Evolutionary conservation across 2,329 filamentous ascomycete species (phyloP).

Genomic region (Claviceps sorghi): DNA sequence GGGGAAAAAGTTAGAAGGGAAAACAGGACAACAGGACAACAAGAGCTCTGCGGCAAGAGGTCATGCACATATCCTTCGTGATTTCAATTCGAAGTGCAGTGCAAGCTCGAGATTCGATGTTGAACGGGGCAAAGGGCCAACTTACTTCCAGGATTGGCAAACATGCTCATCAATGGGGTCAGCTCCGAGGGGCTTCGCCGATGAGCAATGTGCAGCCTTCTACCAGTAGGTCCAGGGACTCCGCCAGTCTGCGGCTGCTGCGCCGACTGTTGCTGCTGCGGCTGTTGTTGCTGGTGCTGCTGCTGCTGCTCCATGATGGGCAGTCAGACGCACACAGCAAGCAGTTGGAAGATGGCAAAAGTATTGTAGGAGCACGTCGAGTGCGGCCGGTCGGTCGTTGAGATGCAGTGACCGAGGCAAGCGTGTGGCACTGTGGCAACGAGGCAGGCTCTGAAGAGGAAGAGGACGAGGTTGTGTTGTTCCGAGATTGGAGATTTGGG

Average conservation of each 20-base stretch:
- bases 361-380: conserved; percentile 24
- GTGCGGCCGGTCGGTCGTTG: conserved; percentile 15
- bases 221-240: conserved; percentile 62
- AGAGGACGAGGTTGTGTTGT: not conserved
- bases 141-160: conserved; percentile 50
- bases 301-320: conserved; percentile 43
- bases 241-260: conserved; percentile 38
- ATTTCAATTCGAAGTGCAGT: not conserved
- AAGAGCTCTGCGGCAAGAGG: not conserved
- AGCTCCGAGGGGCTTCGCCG: conserved; percentile 93
- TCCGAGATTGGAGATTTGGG: not conserved
- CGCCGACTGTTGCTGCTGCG: conserved; percentile 24
- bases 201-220: conserved; percentile 92
- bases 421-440: not conserved
- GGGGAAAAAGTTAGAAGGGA: not conserved
- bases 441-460: not conserved
- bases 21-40: not conserved
- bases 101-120: not conserved
- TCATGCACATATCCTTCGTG: not conserved
- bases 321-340: conserved; percentile 28
- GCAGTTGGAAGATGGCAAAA: not conserved
- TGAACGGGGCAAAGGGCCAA: conserved; percentile 11
- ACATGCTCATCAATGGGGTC: conserved; percentile 95
- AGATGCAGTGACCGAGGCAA: not conserved
- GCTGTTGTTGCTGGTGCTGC: conserved; percentile 45